These are phyloP conservation scores for Pseudogymnoascus sp. DNA, from an alignment of 2,329 filamentous ascomycete genomes.

Conservation along the genomic window DNA sequence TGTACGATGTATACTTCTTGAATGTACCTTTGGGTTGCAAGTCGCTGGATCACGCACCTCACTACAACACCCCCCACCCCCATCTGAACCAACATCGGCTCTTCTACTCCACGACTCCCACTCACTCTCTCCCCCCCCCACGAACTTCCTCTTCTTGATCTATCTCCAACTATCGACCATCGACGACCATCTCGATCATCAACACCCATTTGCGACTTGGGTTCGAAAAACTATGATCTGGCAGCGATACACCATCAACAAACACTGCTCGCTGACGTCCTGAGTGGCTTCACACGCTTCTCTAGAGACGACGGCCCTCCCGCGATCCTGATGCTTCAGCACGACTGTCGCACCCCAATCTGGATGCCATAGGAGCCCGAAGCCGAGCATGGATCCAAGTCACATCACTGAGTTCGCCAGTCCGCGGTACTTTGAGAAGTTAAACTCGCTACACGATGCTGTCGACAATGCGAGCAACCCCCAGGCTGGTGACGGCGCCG, in stretches of 20 bases:
- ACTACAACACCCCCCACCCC: not conserved
- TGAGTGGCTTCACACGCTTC: not conserved
- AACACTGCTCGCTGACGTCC: not conserved
- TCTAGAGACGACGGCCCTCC: not conserved
- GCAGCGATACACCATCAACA: not conserved
- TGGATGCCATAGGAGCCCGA: conserved; percentile 25
- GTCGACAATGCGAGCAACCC: conserved; percentile 35
- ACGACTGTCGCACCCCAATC: conserved; percentile 6
- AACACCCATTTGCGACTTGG: not conserved
- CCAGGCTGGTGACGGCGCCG: conserved; percentile 9
- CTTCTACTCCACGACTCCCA: conserved; percentile 1
- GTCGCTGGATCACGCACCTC: not conserved
- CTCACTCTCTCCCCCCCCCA: not conserved
- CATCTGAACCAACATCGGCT: not conserved
- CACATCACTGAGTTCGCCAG: conserved; percentile 61
- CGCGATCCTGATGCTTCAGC: not conserved
- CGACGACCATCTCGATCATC: not conserved
- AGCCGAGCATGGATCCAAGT: conserved; percentile 47
- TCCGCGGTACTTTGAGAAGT: conserved; percentile 54
- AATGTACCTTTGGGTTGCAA: not conserved
- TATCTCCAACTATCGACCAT: not conserved
- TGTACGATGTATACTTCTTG: not conserved
- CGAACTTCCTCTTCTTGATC: not conserved
- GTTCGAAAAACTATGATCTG: not conserved
- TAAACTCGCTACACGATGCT: conserved; percentile 45